These are phyloP conservation scores for Metschnikowia kunwiensis DNA, from an alignment of 805 yeast genomes.

Conservation along the genomic window DNA sequence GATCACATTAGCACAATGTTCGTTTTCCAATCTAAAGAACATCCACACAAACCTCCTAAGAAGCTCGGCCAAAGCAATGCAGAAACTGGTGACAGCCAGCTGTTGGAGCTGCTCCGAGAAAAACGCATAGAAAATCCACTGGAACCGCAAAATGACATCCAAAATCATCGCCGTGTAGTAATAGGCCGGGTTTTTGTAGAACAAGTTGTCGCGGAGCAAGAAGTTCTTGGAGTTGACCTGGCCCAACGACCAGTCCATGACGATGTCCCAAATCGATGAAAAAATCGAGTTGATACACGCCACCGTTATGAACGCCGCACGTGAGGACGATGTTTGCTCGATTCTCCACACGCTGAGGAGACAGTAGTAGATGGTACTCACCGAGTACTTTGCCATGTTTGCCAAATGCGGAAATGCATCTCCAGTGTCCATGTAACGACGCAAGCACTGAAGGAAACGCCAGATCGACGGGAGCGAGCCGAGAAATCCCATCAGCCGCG, in stretches of 20 bases:
- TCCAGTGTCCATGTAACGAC: slow-evolving; percentile 91
- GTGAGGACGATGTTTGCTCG: slow-evolving; percentile 36
- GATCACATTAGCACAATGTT: slow-evolving; percentile 87
- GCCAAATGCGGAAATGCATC: slow-evolving; percentile 97
- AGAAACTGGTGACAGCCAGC: slow-evolving; percentile 81
- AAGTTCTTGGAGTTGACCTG: slow-evolving; percentile 59
- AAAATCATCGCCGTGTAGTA: slow-evolving; percentile 73
- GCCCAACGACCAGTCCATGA: slow-evolving; percentile 94
- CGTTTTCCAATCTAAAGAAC: slow-evolving; percentile 91
- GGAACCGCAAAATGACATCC: slow-evolving; percentile 76
- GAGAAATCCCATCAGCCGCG: slow-evolving; percentile 78
- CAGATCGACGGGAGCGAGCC: slow-evolving; percentile 83
- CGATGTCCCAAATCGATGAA: slow-evolving; percentile 79
- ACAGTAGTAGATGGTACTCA: slow-evolving; percentile 66
- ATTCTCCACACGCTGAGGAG: slow-evolving; percentile 78
- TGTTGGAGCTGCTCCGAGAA: slow-evolving; percentile 78
- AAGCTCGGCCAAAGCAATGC: slow-evolving; percentile 78
- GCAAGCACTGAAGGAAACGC: slow-evolving; percentile 84
- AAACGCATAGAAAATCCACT: slow-evolving; percentile 87
- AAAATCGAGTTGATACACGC: slow-evolving; percentile 71
- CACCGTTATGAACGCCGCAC: slow-evolving; percentile 65
- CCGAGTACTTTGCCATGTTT: slow-evolving; percentile 73
- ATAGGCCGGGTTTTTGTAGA: slow-evolving; percentile 51
- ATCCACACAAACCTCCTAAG: slow-evolving; percentile 86
- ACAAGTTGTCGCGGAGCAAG: slow-evolving; percentile 69